Evolutionary conservation across 1,284 basidiomycete species (phyloP), one percentile per base, ranked within the genome.

Genomic region (Termitomyces sp.): DNA sequence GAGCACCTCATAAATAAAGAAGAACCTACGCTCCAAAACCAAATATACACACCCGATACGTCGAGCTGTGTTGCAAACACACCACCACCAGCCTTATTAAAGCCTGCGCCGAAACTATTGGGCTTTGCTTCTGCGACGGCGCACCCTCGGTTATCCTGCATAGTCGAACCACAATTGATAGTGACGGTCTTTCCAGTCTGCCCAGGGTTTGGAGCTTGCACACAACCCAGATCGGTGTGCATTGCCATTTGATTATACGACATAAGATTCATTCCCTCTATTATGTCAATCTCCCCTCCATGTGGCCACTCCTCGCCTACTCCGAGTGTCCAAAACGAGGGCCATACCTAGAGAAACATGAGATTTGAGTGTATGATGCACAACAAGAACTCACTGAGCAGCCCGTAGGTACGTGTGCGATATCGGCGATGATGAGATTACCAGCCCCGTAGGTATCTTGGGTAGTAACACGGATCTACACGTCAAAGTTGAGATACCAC

Each of bases 41-140:
- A 92, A 28, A 89, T 79, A 61, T 75, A 83, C 21, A 86, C 72
- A 4, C 77, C 86, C 5, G 75, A 64, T 1, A 74, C 67, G 37
- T 86, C 85, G 59, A 86, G 81, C 62, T 88, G 86, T 5, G 81
- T 71, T 0, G 86, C 86, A 66, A 76, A 91, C 0, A 89, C 83
- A 0, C 88, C 88, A 21, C 89, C 89, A 11, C 87, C 85, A 1
- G 79, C 81, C 0, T 68, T 55, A 0, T 80, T 78, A 60, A 92
- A 91, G 1, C 71, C 76, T 5, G 59, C 60, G 0, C 78, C 79
- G 61, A 76, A 91, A 59, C 81, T 86, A 54, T 81, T 81, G 10
- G 72, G 67, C 54, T 78, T 77, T 0, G 67, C 76, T 64, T 87
- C 84, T 0, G 61, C 67, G 38, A 88, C 81, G 4, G 80, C 76